A percentile compares a stretch with the other conserved stretches of the same genome.
Evolutionary conservation across 345 rosid genomes (phyloP).

Genomic region (Aquilaria sinensis): DNA sequence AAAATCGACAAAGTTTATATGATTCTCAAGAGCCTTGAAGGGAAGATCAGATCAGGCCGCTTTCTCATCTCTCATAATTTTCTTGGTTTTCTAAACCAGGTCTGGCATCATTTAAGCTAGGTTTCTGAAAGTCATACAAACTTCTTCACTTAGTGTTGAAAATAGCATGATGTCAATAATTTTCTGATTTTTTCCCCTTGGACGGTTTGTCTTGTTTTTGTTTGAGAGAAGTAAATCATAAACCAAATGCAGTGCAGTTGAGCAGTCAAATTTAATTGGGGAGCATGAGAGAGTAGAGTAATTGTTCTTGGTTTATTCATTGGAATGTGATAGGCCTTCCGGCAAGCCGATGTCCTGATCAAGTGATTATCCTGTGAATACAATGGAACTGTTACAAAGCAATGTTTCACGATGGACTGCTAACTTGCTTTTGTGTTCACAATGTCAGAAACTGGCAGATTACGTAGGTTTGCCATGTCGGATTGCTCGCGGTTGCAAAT

Average conservation of each 20-base stretch:
- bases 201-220: not conserved
- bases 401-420: not conserved
- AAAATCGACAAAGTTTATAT: conserved; percentile 2
- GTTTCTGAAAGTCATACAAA: not conserved
- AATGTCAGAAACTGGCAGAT: conserved; percentile 90
- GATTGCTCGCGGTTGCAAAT: conserved; percentile 93
- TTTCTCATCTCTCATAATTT: not conserved
- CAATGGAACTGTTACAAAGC: no score
- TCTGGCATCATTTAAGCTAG: not conserved
- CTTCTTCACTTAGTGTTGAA: not conserved
- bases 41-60: conserved; percentile 1
- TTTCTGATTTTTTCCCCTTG: not conserved
- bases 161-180: not conserved
- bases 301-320: not conserved
- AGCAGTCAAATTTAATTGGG: not conserved
- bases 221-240: not conserved
- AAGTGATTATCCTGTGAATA: conserved; percentile 11
- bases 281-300: not conserved
- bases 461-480: conserved; percentile 93
- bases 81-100: not conserved
- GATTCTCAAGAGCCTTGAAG: conserved; percentile 1
- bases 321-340: not conserved
- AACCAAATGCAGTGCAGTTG: no score
- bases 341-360: conserved; percentile 1
- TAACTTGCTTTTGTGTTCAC: conserved; percentile 11